Conservation (phyloP, 1,139 yeast species). For the Pichia terricola region DNA sequence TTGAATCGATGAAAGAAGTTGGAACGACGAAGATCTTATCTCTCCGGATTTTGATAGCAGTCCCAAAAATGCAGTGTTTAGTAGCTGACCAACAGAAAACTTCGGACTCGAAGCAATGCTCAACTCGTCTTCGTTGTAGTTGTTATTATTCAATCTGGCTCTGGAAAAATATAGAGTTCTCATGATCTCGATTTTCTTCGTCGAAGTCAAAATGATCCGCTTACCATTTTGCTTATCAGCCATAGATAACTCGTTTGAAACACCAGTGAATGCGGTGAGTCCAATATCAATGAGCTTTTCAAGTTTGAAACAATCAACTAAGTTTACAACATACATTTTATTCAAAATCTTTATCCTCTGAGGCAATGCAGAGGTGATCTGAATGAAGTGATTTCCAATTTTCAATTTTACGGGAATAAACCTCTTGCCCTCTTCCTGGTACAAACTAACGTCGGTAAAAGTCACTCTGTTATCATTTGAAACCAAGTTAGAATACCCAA, state of each 20-base stretch:
- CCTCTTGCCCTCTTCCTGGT: conserved; percentile 32
- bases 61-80: conserved; percentile 61
- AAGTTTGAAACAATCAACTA: conserved; percentile 46
- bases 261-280: conserved; percentile 41
- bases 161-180: conserved; percentile 61
- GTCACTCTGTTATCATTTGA: conserved; percentile 50
- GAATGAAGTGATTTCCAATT: conserved; percentile 64
- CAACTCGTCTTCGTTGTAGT: conserved; percentile 17
- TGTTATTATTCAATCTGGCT: conserved; percentile 28
- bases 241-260: conserved; percentile 45
- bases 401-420: conserved; percentile 51
- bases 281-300: conserved; percentile 44
- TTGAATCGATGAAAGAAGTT: conserved; percentile 55
- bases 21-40: conserved; percentile 56
- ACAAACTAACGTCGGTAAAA: conserved; percentile 49
- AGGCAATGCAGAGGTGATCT: conserved; percentile 36
- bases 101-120: conserved; percentile 18
- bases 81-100: conserved; percentile 48
- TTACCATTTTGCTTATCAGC: conserved; percentile 38
- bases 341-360: conserved; percentile 28
- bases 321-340: conserved; percentile 30
- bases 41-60: conserved; percentile 49
- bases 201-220: conserved; percentile 44
- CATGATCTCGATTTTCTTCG: conserved; percentile 58
- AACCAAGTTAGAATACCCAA: conserved; percentile 28